phyloP scores from a whole-genome alignment of 352 stramenopile genomes.

The Pythium aphanidermatum region DNA sequence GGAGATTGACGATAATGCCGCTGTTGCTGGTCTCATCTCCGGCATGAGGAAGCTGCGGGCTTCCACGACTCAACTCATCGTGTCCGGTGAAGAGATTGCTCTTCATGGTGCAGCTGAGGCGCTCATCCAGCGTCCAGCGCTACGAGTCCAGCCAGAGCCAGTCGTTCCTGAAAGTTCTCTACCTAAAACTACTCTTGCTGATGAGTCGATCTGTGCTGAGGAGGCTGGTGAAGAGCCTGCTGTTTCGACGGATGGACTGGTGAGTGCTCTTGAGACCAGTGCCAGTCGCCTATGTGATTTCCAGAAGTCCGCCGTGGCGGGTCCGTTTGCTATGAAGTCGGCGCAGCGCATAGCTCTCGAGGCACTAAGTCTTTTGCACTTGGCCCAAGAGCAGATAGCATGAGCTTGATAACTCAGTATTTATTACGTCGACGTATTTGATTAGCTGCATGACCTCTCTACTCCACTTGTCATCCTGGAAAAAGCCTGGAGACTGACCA shows the following conservation, averaged over 20 bases:
- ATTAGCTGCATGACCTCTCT: too few relatives aligned
- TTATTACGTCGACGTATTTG: too few relatives aligned
- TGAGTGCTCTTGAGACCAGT: conserved; percentile 1
- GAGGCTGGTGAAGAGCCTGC: too few relatives aligned
- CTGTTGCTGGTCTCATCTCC: background rate
- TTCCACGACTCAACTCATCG: conserved; percentile 17
- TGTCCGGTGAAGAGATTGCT: conserved; percentile 33
- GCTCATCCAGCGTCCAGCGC: conserved; percentile 36
- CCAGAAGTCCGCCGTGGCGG: background rate
- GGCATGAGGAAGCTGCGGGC: conserved; percentile 8
- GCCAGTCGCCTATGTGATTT: conserved; percentile 6
- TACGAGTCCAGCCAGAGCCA: too few relatives aligned
- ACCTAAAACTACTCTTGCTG: too few relatives aligned
- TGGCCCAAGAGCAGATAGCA: background rate
- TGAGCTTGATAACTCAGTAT: too few relatives aligned
- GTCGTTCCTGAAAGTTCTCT: too few relatives aligned
- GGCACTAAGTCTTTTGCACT: conserved; percentile 4
- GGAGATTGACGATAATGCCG: conserved; percentile 1
- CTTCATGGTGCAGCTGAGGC: conserved; percentile 33
- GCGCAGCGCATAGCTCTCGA: conserved; percentile 2
- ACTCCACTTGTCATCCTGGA: too few relatives aligned
- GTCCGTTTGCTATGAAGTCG: background rate
- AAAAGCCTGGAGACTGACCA: too few relatives aligned
- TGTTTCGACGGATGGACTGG: conserved; percentile 1
- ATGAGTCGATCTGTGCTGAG: too few relatives aligned